Evolutionary conservation across 192 early-diverging fungal species (phyloP), one percentile per base, ranked within the genome.

Genomic region (Funneliformis mosseae): DNA sequence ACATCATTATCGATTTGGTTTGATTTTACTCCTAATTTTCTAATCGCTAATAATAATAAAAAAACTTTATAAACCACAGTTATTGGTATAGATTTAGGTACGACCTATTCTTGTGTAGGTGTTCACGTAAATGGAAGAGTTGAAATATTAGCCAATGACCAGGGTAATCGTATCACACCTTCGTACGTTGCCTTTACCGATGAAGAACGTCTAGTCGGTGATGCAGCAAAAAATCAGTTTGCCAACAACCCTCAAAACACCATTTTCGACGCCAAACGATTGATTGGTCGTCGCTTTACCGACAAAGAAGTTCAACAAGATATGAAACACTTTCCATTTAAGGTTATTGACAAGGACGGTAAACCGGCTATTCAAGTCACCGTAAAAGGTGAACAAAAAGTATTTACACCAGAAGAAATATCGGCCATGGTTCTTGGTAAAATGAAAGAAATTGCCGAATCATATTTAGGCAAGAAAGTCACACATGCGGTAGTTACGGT

Each of bases 111-210:
- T 76, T 97, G 97, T 88, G 96, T 97, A 33, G 96, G 93, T 83
- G 94, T 98, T 67, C 95, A 90, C 90, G 92, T 95, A 90, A 93
- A 97, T 87, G 96, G 94, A 74, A 91, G 92, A 77, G 97, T 99
- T 74, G 97, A 99, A 87, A 97, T 99, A 86, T 96, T 98, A 83
- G 95, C 97, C 80, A 97, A 98, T 92, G 97, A 98, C 84, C 95
- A 97, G 85, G 96, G 96, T 83, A 88, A 95, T 90, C 95, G 96
- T 87, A 96, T 96, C 83, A 97, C 95, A 46, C 95, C 96, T 23
- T 97, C 96, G 70, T 97, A 95, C 87, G 96, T 97, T 77, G 95
- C 92, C 71, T 97, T 97, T 82, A 95, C 95, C 78, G 91, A 97
- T 72, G 92, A 93, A 43, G 96, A 97, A 88, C 92, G 95, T 80